Base-by-base conservation (phyloP, 2,329 filamentous ascomycete species). In the Pseudocercospora musae region DNA sequence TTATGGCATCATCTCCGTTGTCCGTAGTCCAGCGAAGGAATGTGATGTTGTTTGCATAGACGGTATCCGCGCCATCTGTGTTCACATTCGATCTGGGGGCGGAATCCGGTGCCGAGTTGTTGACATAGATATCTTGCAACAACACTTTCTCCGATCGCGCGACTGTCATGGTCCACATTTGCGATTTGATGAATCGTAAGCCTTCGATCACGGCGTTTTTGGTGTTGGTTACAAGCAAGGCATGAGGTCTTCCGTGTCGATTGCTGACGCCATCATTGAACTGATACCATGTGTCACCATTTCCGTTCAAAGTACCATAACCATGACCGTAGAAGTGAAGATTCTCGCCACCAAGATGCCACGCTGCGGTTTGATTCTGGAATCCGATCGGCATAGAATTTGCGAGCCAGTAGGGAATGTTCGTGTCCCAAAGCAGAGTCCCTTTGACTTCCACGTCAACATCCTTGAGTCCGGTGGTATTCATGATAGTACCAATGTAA, bases 241-340 rank as follows among this genome's bases (percentile, higher is more conserved):
- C 76, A 58, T 83, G 81, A 3, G 83, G 83, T 9, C 84, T 77
- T 15, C 78, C 73, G 4, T 60, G 62, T 46, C 64, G 62, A 18
- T 64, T 66, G 2, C 77, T 78, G 11, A 70, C 69, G 10, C 77
- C 75, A 25, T 75, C 71, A 58, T 69, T 64, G 37, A 63, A 68
- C 13, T 84, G 77, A 66, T 87, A 87, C 84, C 84, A 87, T 2
- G 79, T 77, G 66, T 86, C 81, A 2, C 85, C 85, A 68, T 87
- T 87, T 6, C 85, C 85, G 68, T 86, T 79, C 9, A 87, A 73
- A 1, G 81, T 85, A 6, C 85, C 85, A 23, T 74, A 73, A 8
- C 81, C 81, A 66, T 80, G 73, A 6, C 84, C 84, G 29, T 81
- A 74, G 65, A 82, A 78, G 8, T 74, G 70, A 21, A 87, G 75